Base-by-base conservation (phyloP, 345 rosid genomes). In the Eucalyptus tenuipes region DNA sequence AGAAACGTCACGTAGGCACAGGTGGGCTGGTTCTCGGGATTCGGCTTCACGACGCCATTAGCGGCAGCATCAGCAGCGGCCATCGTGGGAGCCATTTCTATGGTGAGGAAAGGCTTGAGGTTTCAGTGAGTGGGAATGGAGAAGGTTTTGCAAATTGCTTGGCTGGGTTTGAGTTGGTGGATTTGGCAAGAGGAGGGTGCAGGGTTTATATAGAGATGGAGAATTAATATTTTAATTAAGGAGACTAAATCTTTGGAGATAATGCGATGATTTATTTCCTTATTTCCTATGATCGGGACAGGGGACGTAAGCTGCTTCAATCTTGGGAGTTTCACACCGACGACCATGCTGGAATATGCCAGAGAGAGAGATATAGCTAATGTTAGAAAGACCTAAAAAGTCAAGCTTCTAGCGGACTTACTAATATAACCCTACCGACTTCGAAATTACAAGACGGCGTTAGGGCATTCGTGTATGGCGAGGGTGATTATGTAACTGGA, bases 1-100 rank as follows among this genome's bases (percentile, higher is more conserved):
- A 85, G 49, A 44, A 93, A 93, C 17, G 94, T 93, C 2, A 93
- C 89, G 47, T 91, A 93, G 12, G 92, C 94, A 50, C 92, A 87
- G 22, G 87, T 86, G 2, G 92, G 82, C 59, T 48, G 45, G 64
- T 14, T 17, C 48, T 20, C 24, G 20, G 49, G 42, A 10, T 9
- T 71, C 88, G 45, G 68, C 15, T 61, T 29, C 68, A 61, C 14
- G n/a, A 45, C 47, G 31, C 42, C 86, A 55, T 71, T 29, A 22
- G 40, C 57, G 10, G 52, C 27, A 3, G 71, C 40, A 22, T 13
- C 42, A 49, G 53, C 40, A 2, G 61, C 61, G 15, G 90, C 52
- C 29, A 80, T 45, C 13, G 22, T n/a, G 33, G 88, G 82, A 44
- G 90, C 88, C 90, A 89, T 89, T 6, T 75, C 27, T 66, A 27